Evolutionary conservation across 495 filamentous ascomycete genomes (phyloP).

Genomic region (Parachaetomium inaequale): DNA sequence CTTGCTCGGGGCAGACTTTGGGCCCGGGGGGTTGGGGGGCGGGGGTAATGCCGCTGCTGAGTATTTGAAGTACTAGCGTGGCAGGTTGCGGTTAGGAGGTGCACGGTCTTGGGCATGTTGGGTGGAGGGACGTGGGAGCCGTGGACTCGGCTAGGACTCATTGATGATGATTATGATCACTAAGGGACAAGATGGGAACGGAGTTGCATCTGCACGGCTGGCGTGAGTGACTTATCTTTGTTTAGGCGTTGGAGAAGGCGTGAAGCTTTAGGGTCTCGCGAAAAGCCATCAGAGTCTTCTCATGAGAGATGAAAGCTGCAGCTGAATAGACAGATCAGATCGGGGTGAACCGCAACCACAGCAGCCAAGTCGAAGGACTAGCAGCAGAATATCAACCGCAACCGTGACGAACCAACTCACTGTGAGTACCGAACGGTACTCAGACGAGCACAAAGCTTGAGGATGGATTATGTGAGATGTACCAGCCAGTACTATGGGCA

Average conservation of each 20-base stretch:
- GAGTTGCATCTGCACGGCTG: slow-evolving; percentile 1
- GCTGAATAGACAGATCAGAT: no score
- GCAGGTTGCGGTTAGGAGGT: no score
- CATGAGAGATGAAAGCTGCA: background rate
- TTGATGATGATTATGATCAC: background rate
- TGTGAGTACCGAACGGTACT: no score
- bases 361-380: no score
- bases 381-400: no score
- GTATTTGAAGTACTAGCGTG: no score
- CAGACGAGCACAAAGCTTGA: no score
- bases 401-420: no score
- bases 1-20: background rate
- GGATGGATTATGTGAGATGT: no score
- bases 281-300: background rate
- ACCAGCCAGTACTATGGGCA: no score
- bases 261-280: background rate
- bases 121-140: background rate
- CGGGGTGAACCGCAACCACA: no score
- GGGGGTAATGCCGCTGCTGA: background rate
- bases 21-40: background rate
- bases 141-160: background rate
- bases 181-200: background rate
- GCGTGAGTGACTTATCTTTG: background rate
- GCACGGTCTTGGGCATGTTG: no score
- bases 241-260: background rate